These are phyloP conservation scores for Fusarium begoniae DNA, from an alignment of 2,329 filamentous ascomycete genomes.

Conservation along the genomic window DNA sequence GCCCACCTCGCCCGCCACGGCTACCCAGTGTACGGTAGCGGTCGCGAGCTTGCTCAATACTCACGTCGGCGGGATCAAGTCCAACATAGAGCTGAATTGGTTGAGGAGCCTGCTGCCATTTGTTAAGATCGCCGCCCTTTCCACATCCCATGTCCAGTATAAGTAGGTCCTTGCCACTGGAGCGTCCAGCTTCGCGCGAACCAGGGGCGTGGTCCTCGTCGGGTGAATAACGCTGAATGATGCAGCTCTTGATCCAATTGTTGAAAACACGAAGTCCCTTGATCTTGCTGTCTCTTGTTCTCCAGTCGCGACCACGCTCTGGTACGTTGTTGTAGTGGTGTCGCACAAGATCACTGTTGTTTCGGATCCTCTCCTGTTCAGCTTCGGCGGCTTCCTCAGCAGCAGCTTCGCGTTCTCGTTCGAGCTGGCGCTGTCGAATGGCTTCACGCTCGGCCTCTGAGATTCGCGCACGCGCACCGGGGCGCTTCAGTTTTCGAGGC, in stretches of 20 bases:
- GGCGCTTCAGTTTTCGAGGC: constrained; percentile 74
- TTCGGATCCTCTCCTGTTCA: constrained; percentile 54
- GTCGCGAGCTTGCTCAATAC: constrained; percentile 88
- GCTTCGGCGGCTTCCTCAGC: constrained; percentile 49
- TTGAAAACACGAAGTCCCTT: constrained; percentile 95
- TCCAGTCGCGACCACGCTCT: constrained; percentile 92
- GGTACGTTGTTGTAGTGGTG: constrained; percentile 97
- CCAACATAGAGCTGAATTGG: constrained; percentile 93
- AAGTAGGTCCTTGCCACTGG: constrained; percentile 70
- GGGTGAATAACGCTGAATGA: constrained; percentile 96
- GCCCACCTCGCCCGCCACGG: constrained; percentile 65
- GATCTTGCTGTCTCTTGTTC: constrained; percentile 92
- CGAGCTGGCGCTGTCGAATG: constrained; percentile 69
- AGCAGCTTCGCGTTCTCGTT: constrained; percentile 60
- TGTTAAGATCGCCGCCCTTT: constrained; percentile 93
- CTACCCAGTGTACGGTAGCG: constrained; percentile 79
- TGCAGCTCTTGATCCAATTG: constrained; percentile 98
- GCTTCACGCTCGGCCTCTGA: constrained; percentile 73
- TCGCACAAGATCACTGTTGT: constrained; percentile 84
- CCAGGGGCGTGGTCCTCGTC: constrained; percentile 76
- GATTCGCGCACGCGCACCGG: constrained; percentile 73
- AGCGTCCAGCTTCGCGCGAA: constrained; percentile 62
- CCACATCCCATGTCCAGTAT: constrained; percentile 96
- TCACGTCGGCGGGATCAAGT: constrained; percentile 90
- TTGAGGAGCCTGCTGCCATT: constrained; percentile 96